Conservation (phyloP, 1,139 yeast genomes). For the Geotrichum europaeum region DNA sequence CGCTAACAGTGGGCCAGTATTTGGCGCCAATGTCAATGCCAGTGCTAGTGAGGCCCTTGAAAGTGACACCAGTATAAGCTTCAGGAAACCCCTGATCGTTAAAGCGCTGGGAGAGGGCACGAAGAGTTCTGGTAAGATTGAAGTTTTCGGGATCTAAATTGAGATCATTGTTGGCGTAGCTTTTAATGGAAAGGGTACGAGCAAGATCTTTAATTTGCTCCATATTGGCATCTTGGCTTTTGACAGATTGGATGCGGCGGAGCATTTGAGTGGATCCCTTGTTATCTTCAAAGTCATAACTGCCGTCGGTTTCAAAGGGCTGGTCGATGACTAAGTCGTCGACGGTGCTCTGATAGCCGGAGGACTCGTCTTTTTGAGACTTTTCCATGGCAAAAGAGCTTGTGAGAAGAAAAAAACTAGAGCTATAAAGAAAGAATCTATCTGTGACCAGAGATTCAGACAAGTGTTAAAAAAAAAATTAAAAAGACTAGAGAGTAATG, state of each 20-base stretch:
- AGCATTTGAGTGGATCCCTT: neutral
- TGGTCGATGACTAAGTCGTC: neutral
- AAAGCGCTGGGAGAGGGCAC: constrained; percentile 28
- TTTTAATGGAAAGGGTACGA: constrained; percentile 38
- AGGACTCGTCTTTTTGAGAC: neutral
- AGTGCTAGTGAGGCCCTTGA: constrained; percentile 41
- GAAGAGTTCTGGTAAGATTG: constrained; percentile 38
- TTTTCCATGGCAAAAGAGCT: neutral
- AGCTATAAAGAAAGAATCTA: too few species aligned
- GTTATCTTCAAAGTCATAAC: neutral
- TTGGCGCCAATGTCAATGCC: constrained; percentile 50
- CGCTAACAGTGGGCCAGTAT: constrained; percentile 44
- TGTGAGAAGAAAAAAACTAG: neutral
- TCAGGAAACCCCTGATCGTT: constrained; percentile 42
- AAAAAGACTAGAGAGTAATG: neutral
- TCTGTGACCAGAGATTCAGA: too few species aligned
- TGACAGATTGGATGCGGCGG: neutral
- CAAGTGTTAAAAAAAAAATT: neutral
- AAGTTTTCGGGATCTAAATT: constrained; percentile 40
- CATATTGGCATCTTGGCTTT: neutral
- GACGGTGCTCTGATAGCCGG: neutral
- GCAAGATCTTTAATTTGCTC: constrained; percentile 21
- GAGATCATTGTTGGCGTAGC: constrained; percentile 34
- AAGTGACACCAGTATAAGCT: constrained; percentile 45
- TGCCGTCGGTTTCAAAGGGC: neutral